Base-by-base conservation (phyloP, 108 stramenopile species). In the Skeletonema menzelii region DNA sequence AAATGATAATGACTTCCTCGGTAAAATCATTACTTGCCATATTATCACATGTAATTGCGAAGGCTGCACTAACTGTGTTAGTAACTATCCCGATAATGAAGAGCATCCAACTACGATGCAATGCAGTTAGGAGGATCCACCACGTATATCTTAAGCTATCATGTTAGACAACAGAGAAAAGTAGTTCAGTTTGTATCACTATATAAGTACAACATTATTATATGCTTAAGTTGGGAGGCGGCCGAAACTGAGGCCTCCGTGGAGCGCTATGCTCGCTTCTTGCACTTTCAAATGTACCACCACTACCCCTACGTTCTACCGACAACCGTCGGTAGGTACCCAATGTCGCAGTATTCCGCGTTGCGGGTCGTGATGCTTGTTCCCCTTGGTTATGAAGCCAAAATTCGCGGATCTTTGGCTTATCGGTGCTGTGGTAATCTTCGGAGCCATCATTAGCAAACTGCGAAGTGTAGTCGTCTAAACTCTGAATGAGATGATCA, bases 391-490 rank as follows among this genome's bases (percentile, higher is more conserved):
- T 20, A 7, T 53, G 49, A 10, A 53, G 49, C 49, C 49, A 53
- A 53, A 53, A 53, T 4, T 53, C 49, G 49, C 49, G 49, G 24
- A 53, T 53, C 49, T 24, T 15, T 53, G 49, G 49, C 49, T 53
- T 53, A 10, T 53, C 49, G 8, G 49, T 24, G 49, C 24, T 53
- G 8, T 22, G 49, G 8, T 22, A 22, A 53, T 53, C 49, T 53
- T 53, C 49, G 10, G 49, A 8, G 19, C 22, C 49, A 53, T 20
- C 49, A 10, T 15, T 53, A 22, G 4, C 49, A 22, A 53, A 53
- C 49, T 53, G 19, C 49, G 49, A 24, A 47, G 44, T 8, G 19
- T 63, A 27, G 15, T 40, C 63, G 37, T 65, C 38, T 20, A 47
- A 20, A 5, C 44, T 44, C 27, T 47, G 63, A 40, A 65, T 65